A percentile compares a stretch with the other conserved stretches of the same genome.
phyloP scores from a whole-genome alignment of 2,329 filamentous ascomycete genomes.

The Stachybotrys chlorohalonatus region DNA sequence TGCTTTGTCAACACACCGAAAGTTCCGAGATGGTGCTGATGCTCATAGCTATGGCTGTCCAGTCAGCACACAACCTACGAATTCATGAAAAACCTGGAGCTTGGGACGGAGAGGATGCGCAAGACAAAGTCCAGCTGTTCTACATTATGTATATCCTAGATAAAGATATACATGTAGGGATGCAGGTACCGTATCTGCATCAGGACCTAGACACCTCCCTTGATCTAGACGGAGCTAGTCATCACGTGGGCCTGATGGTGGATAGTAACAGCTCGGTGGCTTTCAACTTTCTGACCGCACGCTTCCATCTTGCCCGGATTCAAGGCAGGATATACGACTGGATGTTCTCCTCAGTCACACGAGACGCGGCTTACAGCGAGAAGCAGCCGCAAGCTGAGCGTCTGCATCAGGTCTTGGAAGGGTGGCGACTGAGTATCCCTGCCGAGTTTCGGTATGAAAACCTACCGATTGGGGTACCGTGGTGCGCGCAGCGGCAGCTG shows the following conservation, averaged over 20 bases:
- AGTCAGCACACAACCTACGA: background rate
- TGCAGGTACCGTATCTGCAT: background rate
- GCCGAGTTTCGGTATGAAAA: background rate
- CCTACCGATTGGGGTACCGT: background rate
- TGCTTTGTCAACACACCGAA: background rate
- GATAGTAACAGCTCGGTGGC: background rate
- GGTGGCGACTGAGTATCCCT: background rate
- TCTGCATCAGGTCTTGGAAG: background rate
- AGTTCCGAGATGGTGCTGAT: background rate
- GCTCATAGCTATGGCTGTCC: background rate
- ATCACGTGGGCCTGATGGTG: background rate
- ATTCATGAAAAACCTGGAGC: background rate
- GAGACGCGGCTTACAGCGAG: background rate
- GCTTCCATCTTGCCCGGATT: background rate
- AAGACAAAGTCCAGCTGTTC: background rate
- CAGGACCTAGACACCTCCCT: background rate
- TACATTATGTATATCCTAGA: background rate
- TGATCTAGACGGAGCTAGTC: background rate
- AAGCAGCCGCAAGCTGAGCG: background rate
- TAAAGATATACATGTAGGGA: background rate
- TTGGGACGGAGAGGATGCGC: background rate
- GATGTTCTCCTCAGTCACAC: background rate
- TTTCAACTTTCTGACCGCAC: background rate
- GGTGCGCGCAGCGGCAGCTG: background rate
- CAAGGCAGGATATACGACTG: background rate